Evolutionary conservation across 78 protist genomes (phyloP).

Genomic region (Bodo saltans): DNA sequence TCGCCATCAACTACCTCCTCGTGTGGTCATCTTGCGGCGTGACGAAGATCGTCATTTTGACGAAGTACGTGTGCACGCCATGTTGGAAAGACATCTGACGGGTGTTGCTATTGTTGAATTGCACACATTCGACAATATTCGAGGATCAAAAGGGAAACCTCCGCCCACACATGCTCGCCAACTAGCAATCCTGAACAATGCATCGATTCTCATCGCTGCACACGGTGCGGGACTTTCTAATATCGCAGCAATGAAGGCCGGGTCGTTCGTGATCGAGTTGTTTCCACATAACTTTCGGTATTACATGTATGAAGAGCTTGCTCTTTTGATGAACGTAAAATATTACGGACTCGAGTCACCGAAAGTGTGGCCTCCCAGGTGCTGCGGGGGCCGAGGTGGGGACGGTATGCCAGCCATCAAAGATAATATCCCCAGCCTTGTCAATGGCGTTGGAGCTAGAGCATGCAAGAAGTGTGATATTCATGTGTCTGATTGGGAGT

Average conservation of each 20-base stretch:
- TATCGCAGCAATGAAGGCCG: background rate
- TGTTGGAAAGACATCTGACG: background rate
- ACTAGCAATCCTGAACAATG: background rate
- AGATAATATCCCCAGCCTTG: background rate
- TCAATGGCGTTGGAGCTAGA: background rate
- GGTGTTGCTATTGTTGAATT: background rate
- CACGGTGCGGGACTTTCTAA: constrained; percentile 12
- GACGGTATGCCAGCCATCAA: background rate
- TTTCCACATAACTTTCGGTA: constrained; percentile 14
- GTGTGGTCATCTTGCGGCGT: background rate
- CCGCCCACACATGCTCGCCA: background rate
- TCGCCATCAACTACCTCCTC: background rate
- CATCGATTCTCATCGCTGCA: constrained; percentile 9
- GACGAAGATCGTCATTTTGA: background rate
- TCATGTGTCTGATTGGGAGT: background rate
- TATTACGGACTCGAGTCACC: background rate
- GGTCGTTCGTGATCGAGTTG: constrained; percentile 1
- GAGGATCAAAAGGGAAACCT: background rate
- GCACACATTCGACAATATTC: background rate
- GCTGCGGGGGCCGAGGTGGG: constrained; percentile 4
- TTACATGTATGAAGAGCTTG: constrained; percentile 14
- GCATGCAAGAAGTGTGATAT: background rate
- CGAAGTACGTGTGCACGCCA: background rate
- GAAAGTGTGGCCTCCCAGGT: background rate
- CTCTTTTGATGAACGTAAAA: background rate